These are phyloP conservation scores for Ascochyta pisi DNA, from an alignment of 2,329 filamentous ascomycete species.

Conservation along the genomic window DNA sequence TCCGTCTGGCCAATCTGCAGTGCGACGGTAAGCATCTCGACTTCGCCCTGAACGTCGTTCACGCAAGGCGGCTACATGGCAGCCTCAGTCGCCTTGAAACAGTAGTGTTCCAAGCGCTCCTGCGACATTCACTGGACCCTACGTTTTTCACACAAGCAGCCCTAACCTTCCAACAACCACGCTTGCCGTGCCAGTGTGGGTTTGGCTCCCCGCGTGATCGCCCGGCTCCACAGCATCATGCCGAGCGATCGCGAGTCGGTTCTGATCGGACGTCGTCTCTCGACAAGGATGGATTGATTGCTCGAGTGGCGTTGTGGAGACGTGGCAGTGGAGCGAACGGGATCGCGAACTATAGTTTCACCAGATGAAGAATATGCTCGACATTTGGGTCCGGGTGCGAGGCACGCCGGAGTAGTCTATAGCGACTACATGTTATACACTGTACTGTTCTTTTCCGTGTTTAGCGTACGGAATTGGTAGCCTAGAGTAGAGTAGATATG, in stretches of 20 bases:
- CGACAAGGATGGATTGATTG: neutral
- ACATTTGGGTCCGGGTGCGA: neutral
- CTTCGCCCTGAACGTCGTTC: neutral
- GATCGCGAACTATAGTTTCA: neutral
- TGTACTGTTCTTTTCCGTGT: no score
- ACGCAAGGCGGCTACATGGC: slow-evolving; percentile 5
- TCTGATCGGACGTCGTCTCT: no score
- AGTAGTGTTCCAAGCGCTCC: neutral
- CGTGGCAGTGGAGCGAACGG: neutral
- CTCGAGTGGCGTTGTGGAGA: neutral
- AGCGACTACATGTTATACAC: neutral
- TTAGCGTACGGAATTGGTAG: no score
- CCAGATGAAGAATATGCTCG: neutral
- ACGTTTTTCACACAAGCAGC: no score
- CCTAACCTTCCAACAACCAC: no score
- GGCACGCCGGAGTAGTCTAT: neutral
- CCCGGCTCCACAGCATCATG: neutral
- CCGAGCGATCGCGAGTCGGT: neutral
- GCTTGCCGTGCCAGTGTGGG: neutral
- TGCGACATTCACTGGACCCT: slow-evolving; percentile 6
- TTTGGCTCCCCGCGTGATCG: neutral
- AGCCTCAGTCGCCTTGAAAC: slow-evolving; percentile 10
- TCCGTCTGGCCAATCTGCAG: neutral
- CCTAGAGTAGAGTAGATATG: no score
- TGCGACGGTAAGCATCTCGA: neutral